phyloP scores from a whole-genome alignment of 805 yeast species.

The Saccharomycopsis malanga region DNA sequence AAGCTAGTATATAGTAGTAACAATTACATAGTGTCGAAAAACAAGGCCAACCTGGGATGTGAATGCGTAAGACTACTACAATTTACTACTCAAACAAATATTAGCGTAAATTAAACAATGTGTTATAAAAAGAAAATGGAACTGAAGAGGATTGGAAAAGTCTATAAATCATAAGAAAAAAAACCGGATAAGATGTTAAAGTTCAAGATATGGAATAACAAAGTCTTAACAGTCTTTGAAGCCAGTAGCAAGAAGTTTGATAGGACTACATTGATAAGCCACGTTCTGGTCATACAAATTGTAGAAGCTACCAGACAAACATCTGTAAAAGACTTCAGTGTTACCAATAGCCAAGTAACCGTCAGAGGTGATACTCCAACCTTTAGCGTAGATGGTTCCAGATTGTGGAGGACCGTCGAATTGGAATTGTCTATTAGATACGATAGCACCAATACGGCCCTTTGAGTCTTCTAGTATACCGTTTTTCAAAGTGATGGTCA shows the following conservation, averaged over 20 bases:
- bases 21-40: too few relatives aligned
- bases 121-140: too few relatives aligned
- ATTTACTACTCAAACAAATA: too few relatives aligned
- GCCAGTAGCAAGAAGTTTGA: constrained; percentile 25
- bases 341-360: constrained; percentile 54
- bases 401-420: constrained; percentile 76
- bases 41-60: too few relatives aligned
- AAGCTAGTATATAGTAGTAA: too few relatives aligned
- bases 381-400: constrained; percentile 55
- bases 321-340: constrained; percentile 52
- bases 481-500: constrained; percentile 43
- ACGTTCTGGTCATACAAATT: constrained; percentile 54
- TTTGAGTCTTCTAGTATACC: constrained; percentile 46
- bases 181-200: too few relatives aligned
- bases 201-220: too few relatives aligned
- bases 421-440: constrained; percentile 69
- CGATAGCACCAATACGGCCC: constrained; percentile 65
- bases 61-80: too few relatives aligned
- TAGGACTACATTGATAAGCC: constrained; percentile 50
- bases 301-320: constrained; percentile 60
- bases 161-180: too few relatives aligned
- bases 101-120: too few relatives aligned
- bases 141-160: too few relatives aligned
- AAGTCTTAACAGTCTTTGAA: constrained; percentile 12
- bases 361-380: constrained; percentile 49